Base-by-base conservation (phyloP, 306 rosid genomes). In the Adenanthera pavonina region DNA sequence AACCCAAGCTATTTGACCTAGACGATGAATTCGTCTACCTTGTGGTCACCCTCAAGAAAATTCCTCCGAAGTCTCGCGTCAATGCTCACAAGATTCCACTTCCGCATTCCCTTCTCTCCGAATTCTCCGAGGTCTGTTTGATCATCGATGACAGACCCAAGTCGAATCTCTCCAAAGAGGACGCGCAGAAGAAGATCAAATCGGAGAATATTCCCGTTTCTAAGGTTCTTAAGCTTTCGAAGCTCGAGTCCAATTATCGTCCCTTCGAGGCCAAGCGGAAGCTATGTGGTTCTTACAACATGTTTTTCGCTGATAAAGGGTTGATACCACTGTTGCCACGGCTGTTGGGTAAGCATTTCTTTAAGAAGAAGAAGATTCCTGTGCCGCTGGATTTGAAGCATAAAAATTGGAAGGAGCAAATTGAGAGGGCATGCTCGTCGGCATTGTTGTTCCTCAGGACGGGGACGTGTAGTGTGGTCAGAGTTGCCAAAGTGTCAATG, bases 221-320 rank as follows among this genome's bases (percentile, higher is more conserved):
- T 1, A 93, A 90, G 61, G 77, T 95, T 13, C 60, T 95, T 14
- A 93, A 81, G 81, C 81, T 93, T 2, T 88, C 97, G 7, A 89
- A 95, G 84, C 94, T 95, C 44, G 86, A 86, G 11, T 78, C 97
- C 0, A 92, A 95, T 54, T 93, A 89, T 79, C 89, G 88, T 1
- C 78, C 99, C 0, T 95, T 93, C 10, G 98, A 94, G 83, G 89
- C 94, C 0, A 94, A 92, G 83, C 69, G 98, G n/a, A 92, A 92
- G 82, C 84, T 95, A 0, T 86, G 94, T 48, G 85, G 91, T 33
- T 93, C 98, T 0, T 92, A 90, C 30, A 88, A 90, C 41, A n/a
- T 91, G 82, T 93, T 93, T 65, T 84, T 95, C 13, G 90, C 95
- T 0, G 99, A 95, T 53, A 90, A 80, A 83, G 65, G 88, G 46